Percentiles rank a stretch among this genome's conserved stretches.
Conservation (phyloP, 352 stramenopile species). For the Phytophthora nicotianae region DNA sequence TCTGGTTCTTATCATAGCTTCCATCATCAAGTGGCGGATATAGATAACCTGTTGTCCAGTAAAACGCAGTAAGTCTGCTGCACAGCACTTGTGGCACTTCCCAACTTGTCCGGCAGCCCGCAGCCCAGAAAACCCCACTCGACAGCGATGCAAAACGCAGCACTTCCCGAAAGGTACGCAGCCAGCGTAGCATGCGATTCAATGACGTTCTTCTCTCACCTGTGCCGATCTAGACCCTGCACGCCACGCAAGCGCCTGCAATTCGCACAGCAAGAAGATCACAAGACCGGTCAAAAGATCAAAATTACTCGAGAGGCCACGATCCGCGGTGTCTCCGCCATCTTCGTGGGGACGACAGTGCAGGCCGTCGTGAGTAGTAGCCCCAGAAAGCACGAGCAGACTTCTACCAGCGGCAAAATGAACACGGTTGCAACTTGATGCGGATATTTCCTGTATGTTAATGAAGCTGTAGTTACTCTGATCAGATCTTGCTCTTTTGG, state of each 20-base stretch:
- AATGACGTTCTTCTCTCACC: background rate
- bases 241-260: conserved; percentile 70
- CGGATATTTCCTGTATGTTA: conserved; percentile 24
- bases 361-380: conserved; percentile 33
- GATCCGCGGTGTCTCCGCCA: conserved; percentile 54
- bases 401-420: background rate
- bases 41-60: background rate
- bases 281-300: conserved; percentile 40
- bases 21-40: background rate
- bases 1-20: too few relatives aligned
- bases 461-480: conserved; percentile 17
- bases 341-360: conserved; percentile 52
- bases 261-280: conserved; percentile 55
- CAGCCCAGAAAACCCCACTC: background rate
- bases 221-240: conserved; percentile 44
- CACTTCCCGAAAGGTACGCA: background rate
- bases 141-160: background rate
- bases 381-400: background rate
- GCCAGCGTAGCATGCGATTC: background rate
- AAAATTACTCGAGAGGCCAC: conserved; percentile 27
- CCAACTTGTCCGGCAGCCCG: background rate
- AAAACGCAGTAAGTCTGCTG: background rate
- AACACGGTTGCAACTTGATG: conserved; percentile 1
- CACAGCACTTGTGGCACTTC: background rate
- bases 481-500: background rate